Conservation (phyloP, 345 rosid genomes). For the Salix suchowensis region DNA sequence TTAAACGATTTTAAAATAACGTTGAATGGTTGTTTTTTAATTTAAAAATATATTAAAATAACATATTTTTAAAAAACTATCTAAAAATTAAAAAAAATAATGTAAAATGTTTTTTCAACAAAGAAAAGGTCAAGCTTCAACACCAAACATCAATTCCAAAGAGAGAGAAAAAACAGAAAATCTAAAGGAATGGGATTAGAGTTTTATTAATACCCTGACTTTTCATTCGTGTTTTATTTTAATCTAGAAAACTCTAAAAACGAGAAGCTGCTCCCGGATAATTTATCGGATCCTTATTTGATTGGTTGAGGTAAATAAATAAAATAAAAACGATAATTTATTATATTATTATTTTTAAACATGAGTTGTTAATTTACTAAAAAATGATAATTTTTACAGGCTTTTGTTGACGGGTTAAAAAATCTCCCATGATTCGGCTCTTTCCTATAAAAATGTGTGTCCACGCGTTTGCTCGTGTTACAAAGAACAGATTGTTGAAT, state of each 20-base stretch:
- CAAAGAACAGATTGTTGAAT: neutral
- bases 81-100: no score
- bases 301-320: neutral
- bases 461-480: neutral
- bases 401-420: constrained; percentile 3
- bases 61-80: no score
- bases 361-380: neutral
- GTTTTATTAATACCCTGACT: neutral
- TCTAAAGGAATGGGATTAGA: neutral
- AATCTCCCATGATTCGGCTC: neutral
- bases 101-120: no score
- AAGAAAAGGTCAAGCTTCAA: no score
- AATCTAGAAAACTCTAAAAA: neutral
- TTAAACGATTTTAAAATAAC: no score
- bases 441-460: neutral
- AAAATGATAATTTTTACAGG: neutral
- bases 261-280: neutral
- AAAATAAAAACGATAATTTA: no score
- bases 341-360: no score
- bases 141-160: no score
- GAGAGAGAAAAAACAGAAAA: neutral
- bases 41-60: no score
- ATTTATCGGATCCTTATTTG: neutral
- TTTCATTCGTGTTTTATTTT: neutral
- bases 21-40: no score